A percentile compares a stretch with the other conserved stretches of the same genome.
Conservation (phyloP, 768 basidiomycete genomes). For the Trametes meyenii region DNA sequence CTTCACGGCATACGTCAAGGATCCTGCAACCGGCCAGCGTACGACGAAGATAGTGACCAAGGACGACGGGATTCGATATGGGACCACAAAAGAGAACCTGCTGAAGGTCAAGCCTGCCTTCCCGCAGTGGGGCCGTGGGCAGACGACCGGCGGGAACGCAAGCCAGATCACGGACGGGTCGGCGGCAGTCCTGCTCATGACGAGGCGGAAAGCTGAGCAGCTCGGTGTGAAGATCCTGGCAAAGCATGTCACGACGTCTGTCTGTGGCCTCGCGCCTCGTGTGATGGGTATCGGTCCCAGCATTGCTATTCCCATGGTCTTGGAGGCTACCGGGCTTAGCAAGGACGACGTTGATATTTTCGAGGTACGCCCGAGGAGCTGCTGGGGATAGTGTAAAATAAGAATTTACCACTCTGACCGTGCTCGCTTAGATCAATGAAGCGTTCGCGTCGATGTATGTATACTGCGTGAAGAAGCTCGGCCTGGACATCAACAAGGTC, state of each 20-base stretch:
- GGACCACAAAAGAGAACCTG: conserved; percentile 68
- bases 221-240: conserved; percentile 74
- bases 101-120: conserved; percentile 73
- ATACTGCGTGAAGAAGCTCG: conserved; percentile 69
- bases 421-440: conserved; percentile 72
- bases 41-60: conserved; percentile 56
- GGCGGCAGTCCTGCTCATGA: conserved; percentile 83
- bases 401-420: background rate
- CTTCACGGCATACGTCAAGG: conserved; percentile 65
- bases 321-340: conserved; percentile 67
- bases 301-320: conserved; percentile 78
- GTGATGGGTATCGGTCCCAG: conserved; percentile 90
- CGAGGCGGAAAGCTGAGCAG: conserved; percentile 73
- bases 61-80: conserved; percentile 80
- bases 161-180: conserved; percentile 86
- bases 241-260: conserved; percentile 74
- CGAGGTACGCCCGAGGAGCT: conserved; percentile 62
- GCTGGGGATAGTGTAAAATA: background rate
- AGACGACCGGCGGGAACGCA: conserved; percentile 85
- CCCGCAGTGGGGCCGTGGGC: conserved; percentile 75
- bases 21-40: conserved; percentile 55
- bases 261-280: conserved; percentile 75
- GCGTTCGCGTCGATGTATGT: conserved; percentile 87
- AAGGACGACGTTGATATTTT: conserved; percentile 76
- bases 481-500: conserved; percentile 64